Conservation (phyloP, 257 asterid species). For the Capsicum pubescens region DNA sequence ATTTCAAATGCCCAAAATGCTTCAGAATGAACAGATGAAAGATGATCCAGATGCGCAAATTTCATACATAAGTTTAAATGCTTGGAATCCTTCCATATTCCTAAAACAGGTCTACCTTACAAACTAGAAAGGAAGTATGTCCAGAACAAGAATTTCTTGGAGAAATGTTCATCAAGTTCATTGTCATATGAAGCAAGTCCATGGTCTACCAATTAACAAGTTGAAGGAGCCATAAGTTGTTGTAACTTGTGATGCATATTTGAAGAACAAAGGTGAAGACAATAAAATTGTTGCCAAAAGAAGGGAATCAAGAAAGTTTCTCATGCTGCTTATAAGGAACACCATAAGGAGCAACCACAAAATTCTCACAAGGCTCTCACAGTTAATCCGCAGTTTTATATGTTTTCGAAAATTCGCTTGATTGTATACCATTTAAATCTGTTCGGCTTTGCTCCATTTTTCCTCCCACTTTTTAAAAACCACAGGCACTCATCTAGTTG, state of each 20-base stretch:
- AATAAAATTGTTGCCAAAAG: background rate
- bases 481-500: background rate
- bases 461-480: too few species aligned
- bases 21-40: slow-evolving; percentile 10
- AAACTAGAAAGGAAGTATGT: background rate
- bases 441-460: too few species aligned
- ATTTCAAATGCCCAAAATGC: slow-evolving; percentile 11
- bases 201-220: background rate
- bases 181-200: slow-evolving; percentile 6
- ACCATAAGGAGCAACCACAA: slow-evolving; percentile 90
- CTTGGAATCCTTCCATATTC: background rate
- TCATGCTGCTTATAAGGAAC: slow-evolving; percentile 80
- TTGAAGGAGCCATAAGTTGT: background rate
- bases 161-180: background rate
- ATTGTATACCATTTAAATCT: too few species aligned
- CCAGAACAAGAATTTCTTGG: background rate
- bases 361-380: too few species aligned
- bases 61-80: background rate
- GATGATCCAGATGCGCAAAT: background rate
- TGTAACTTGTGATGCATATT: background rate
- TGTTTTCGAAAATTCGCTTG: slow-evolving; percentile 30
- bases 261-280: background rate
- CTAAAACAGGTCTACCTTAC: slow-evolving; percentile 1
- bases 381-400: too few species aligned
- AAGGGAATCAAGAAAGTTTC: background rate